phyloP scores from a whole-genome alignment of 2,329 filamentous ascomycete species.

The Alternaria triticina region DNA sequence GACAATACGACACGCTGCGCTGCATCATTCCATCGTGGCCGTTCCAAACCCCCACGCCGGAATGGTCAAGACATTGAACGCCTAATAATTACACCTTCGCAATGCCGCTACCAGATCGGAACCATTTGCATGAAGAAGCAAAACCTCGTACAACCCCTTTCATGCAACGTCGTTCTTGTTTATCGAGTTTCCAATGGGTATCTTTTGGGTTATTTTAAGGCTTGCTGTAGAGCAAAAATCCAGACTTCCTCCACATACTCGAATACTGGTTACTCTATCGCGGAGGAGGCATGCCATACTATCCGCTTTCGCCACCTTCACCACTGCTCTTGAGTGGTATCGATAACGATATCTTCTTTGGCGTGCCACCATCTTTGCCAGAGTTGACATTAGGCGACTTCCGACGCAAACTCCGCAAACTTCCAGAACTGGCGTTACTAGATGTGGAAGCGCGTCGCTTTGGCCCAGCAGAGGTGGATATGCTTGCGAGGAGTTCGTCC shows the following conservation, averaged over 20 bases:
- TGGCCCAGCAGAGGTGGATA: slow-evolving; percentile 61
- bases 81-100: slow-evolving; percentile 34
- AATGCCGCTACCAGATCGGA: slow-evolving; percentile 33
- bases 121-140: slow-evolving; percentile 25
- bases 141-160: slow-evolving; percentile 33
- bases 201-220: slow-evolving; percentile 39
- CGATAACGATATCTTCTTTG: slow-evolving; percentile 52
- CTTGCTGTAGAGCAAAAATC: slow-evolving; percentile 32
- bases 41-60: slow-evolving; percentile 12
- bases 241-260: slow-evolving; percentile 20
- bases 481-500: slow-evolving; percentile 80
- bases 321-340: slow-evolving; percentile 49
- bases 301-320: slow-evolving; percentile 41
- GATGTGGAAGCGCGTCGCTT: slow-evolving; percentile 52
- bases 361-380: slow-evolving; percentile 49
- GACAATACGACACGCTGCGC: slow-evolving; percentile 10
- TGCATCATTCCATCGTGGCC: slow-evolving; percentile 24
- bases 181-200: slow-evolving; percentile 43
- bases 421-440: slow-evolving; percentile 43
- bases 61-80: slow-evolving; percentile 24
- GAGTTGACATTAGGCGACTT: slow-evolving; percentile 52
- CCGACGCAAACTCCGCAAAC: slow-evolving; percentile 47
- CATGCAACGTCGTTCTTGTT: slow-evolving; percentile 40
- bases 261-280: slow-evolving; percentile 1
- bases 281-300: slow-evolving; percentile 7